These are phyloP conservation scores for Rubia yunnanensis DNA, from an alignment of 257 asterid genomes.

Conservation along the genomic window DNA sequence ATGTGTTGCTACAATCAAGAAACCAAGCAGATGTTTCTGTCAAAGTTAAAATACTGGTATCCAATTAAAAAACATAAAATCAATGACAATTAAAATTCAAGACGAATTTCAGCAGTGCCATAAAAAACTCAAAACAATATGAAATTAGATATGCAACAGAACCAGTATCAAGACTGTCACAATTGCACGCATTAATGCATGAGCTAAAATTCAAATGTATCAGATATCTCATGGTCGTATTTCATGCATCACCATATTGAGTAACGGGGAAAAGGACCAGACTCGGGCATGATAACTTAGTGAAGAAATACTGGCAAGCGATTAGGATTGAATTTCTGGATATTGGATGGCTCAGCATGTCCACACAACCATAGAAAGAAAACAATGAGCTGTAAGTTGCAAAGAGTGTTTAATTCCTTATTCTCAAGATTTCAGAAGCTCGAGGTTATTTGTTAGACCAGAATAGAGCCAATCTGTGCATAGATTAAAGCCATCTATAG, in stretches of 20 bases:
- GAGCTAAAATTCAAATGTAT: neutral
- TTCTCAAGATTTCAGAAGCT: neutral
- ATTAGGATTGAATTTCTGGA: neutral
- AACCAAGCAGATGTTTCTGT: constrained; percentile 11
- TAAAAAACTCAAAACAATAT: neutral
- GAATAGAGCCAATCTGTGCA: neutral
- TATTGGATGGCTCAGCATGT: neutral
- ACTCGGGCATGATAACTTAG: neutral
- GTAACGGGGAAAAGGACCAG: neutral
- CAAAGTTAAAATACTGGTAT: neutral
- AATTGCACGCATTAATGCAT: neutral
- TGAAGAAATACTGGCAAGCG: neutral
- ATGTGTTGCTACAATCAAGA: constrained; percentile 47
- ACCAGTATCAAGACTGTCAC: constrained; percentile 1
- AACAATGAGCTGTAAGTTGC: neutral
- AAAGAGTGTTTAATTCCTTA: too few species aligned
- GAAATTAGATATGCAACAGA: neutral
- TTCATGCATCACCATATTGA: neutral
- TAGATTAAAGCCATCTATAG: neutral
- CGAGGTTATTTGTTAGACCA: neutral
- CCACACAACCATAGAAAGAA: neutral
- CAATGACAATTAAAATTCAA: neutral
- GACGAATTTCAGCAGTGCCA: neutral
- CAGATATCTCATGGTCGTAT: neutral
- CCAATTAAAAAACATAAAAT: neutral